phyloP scores from a whole-genome alignment of 192 early-diverging fungal genomes.

The Coemansia sp. region DNA sequence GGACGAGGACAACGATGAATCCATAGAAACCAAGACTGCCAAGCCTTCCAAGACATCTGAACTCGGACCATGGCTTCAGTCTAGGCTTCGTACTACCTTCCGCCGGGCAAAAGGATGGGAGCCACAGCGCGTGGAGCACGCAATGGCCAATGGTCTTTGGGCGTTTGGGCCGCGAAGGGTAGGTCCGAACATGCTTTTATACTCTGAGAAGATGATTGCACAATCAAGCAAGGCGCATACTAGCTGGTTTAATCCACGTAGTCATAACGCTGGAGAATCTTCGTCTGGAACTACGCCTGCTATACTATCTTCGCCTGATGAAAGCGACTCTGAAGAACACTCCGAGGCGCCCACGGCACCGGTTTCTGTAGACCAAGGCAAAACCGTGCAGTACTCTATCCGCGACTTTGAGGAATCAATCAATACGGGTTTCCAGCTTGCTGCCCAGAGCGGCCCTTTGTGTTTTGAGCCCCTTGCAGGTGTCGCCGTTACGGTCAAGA shows the following conservation, averaged over 20 bases:
- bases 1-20: constrained; percentile 9
- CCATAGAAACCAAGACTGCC: constrained; percentile 3
- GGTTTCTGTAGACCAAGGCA: not conserved
- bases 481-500: constrained; percentile 53
- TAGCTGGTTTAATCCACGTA: constrained; percentile 35
- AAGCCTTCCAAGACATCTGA: constrained; percentile 43
- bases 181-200: constrained; percentile 49
- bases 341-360: not conserved
- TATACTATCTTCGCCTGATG: constrained; percentile 33
- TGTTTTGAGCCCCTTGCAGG: constrained; percentile 93
- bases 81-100: constrained; percentile 31
- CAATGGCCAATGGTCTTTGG: constrained; percentile 20
- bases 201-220: constrained; percentile 28
- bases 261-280: constrained; percentile 3
- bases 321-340: constrained; percentile 21
- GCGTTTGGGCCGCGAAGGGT: constrained; percentile 35
- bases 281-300: constrained; percentile 26
- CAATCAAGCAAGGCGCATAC: constrained; percentile 16
- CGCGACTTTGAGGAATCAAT: constrained; percentile 77
- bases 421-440: constrained; percentile 90
- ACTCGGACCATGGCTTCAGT: constrained; percentile 44
- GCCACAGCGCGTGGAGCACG: constrained; percentile 39
- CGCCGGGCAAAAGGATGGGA: constrained; percentile 47
- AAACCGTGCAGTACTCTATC: constrained; percentile 39
- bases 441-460: constrained; percentile 83